A percentile compares a stretch with the other conserved stretches of the same genome.
phyloP scores from a whole-genome alignment of 441 rosid species.

The Metrosideros polymorpha region DNA sequence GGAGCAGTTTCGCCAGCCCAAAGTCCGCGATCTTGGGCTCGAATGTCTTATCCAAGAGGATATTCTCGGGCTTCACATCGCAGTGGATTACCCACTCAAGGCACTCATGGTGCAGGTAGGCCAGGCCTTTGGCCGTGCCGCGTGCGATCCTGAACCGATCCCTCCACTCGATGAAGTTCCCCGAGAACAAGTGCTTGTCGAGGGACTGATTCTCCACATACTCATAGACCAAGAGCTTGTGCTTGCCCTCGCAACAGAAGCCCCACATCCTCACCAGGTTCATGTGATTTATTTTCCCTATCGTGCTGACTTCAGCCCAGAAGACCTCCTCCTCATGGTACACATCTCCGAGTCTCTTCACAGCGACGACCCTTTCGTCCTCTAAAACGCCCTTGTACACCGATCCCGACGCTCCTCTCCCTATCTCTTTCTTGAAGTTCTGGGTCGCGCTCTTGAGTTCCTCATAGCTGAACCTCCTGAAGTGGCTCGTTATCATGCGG shows the following conservation, averaged over 20 bases:
- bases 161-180: constrained; percentile 18
- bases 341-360: constrained; percentile 20
- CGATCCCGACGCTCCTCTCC: constrained; percentile 24
- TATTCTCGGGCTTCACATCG: constrained; percentile 33
- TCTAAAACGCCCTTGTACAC: constrained; percentile 25
- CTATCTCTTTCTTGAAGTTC: constrained; percentile 24
- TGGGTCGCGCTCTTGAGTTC: constrained; percentile 22
- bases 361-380: constrained; percentile 23
- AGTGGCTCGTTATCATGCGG: constrained; percentile 15
- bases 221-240: constrained; percentile 24
- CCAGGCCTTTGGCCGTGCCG: constrained; percentile 27
- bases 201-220: constrained; percentile 17
- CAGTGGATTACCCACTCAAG: constrained; percentile 41
- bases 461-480: constrained; percentile 16
- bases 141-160: constrained; percentile 21
- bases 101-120: constrained; percentile 33
- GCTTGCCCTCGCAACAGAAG: constrained; percentile 18
- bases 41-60: constrained; percentile 20
- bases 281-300: constrained; percentile 27
- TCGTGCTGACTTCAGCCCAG: constrained; percentile 30
- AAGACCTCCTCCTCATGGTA: constrained; percentile 26
- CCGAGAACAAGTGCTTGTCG: constrained; percentile 24
- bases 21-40: constrained; percentile 32
- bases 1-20: constrained; percentile 23
- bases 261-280: constrained; percentile 28